These are phyloP conservation scores for Gentiana straminea DNA, from an alignment of 257 asterid genomes.

Conservation along the genomic window DNA sequence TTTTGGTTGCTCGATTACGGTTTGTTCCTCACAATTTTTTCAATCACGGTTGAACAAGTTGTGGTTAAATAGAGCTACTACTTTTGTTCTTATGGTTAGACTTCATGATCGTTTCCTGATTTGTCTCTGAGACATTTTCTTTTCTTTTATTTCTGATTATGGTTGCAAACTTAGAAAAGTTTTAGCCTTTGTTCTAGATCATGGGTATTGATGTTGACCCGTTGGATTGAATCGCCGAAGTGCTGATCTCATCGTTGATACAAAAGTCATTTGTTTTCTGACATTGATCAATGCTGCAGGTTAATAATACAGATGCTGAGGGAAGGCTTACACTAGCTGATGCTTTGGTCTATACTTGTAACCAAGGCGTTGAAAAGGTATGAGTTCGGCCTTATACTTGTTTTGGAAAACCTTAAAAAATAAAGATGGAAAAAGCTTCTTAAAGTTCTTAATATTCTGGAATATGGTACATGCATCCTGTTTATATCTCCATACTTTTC, in stretches of 20 bases:
- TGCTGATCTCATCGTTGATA: too few relatives aligned
- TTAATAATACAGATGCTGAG: constrained; percentile 97
- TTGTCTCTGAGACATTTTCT: not conserved
- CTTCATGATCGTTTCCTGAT: not conserved
- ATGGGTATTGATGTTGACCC: not conserved
- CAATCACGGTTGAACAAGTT: too few relatives aligned
- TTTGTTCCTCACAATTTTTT: too few relatives aligned
- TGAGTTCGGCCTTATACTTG: not conserved
- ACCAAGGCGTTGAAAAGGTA: constrained; percentile 98
- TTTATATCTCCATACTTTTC: not conserved
- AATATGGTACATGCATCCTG: not conserved
- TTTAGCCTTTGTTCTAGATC: not conserved
- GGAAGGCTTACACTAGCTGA: constrained; percentile 98
- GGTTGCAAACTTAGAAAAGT: too few relatives aligned
- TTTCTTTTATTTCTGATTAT: too few relatives aligned
- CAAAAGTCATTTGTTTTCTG: too few relatives aligned
- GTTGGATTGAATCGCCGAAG: too few relatives aligned
- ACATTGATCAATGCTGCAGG: constrained; percentile 24
- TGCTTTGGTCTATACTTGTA: constrained; percentile 91
- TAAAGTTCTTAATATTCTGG: too few relatives aligned
- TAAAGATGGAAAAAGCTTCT: too few relatives aligned
- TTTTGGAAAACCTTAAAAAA: too few relatives aligned
- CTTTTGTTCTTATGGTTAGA: not conserved
- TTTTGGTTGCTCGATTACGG: too few relatives aligned
- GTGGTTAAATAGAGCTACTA: too few relatives aligned